A percentile compares a stretch with the other conserved stretches of the same genome.
Conservation (phyloP, 2,329 filamentous ascomycete genomes). For the Colletotrichum higginsianum region DNA sequence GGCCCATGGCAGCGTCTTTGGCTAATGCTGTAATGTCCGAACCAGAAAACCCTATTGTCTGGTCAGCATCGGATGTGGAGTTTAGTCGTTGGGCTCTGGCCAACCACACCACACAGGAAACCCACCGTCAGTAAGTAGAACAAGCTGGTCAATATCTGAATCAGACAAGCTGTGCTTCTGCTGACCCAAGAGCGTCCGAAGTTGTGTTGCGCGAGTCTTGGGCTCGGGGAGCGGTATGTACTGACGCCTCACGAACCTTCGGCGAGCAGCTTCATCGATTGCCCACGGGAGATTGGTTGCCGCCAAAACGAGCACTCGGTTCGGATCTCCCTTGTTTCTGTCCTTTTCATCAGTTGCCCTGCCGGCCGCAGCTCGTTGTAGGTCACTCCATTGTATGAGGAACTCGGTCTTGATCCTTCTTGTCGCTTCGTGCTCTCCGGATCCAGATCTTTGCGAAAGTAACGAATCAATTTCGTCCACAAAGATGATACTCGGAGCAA, state of each 20-base stretch:
- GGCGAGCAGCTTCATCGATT: constrained; percentile 93
- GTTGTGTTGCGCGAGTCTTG: constrained; percentile 83
- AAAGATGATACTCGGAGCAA: constrained; percentile 97
- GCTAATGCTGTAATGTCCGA: constrained; percentile 97
- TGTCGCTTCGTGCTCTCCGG: constrained; percentile 92
- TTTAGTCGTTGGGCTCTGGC: background rate
- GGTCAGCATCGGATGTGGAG: constrained; percentile 31
- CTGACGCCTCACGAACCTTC: constrained; percentile 92
- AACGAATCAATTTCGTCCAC: constrained; percentile 98
- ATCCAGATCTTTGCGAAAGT: constrained; percentile 85
- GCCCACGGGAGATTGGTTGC: constrained; percentile 98
- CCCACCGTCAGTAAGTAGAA: constrained; percentile 87
- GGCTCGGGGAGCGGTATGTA: constrained; percentile 96
- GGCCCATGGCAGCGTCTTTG: constrained; percentile 98
- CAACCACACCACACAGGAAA: constrained; percentile 31
- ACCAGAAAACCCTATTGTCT: constrained; percentile 86
- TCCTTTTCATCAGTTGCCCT: constrained; percentile 78
- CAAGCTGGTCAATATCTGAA: constrained; percentile 79
- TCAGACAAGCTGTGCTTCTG: constrained; percentile 87
- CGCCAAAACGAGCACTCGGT: constrained; percentile 90
- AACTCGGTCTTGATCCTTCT: constrained; percentile 98
- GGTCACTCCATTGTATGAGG: constrained; percentile 95
- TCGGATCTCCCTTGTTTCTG: constrained; percentile 83
- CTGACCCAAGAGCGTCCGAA: constrained; percentile 84
- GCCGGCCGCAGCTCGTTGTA: constrained; percentile 92